phyloP scores from a whole-genome alignment of 768 basidiomycete genomes.

The Amanita pallidorosea region DNA sequence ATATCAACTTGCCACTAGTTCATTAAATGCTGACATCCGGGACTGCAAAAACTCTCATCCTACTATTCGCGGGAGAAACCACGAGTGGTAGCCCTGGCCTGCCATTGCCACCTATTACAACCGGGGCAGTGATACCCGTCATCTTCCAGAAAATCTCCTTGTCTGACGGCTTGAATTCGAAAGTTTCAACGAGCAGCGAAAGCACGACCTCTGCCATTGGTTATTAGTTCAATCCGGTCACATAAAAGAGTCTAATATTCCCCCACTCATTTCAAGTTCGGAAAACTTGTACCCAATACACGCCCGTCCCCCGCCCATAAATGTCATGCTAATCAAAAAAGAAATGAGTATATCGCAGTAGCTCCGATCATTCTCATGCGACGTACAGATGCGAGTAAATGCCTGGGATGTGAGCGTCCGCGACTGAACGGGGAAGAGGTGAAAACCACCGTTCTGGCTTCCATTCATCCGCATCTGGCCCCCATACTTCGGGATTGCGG shows the following conservation, averaged over 20 bases:
- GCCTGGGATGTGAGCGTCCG: constrained; percentile 19
- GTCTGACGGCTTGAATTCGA: constrained; percentile 6
- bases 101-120: background rate
- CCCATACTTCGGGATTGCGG: constrained; percentile 20
- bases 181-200: constrained; percentile 9
- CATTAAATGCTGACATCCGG: no score
- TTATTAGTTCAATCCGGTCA: background rate
- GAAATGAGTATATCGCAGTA: constrained; percentile 14
- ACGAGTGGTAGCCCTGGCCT: background rate
- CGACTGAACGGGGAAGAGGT: background rate
- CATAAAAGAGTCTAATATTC: constrained; percentile 4
- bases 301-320: constrained; percentile 20
- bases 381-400: constrained; percentile 20
- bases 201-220: constrained; percentile 13
- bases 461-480: constrained; percentile 21
- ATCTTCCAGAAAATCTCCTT: constrained; percentile 5
- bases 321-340: constrained; percentile 20
- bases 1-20: no score
- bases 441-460: constrained; percentile 24
- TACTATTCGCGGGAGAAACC: background rate
- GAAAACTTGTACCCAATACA: constrained; percentile 30
- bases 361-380: constrained; percentile 5
- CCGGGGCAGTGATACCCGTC: constrained; percentile 1
- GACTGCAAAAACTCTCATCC: no score
- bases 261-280: constrained; percentile 24